A percentile compares a stretch with the other conserved stretches of the same genome.
Conservation (phyloP, 192 early-diverging fungal genomes). For the Podila clonocystis region DNA sequence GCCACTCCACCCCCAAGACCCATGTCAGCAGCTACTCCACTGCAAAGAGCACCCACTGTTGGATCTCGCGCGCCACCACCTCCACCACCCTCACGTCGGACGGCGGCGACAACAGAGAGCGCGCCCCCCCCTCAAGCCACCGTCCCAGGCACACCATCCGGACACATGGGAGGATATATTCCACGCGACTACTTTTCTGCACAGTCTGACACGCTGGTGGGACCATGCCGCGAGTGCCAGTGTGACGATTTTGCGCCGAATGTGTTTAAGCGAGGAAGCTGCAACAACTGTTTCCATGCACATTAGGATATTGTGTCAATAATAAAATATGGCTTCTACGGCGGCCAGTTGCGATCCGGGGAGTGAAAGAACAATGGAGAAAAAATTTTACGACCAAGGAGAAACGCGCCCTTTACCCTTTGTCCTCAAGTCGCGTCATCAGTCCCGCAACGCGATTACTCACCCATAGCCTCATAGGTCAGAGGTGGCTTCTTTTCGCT, state of each 20-base stretch:
- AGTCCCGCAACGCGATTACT: not conserved
- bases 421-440: not conserved
- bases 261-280: slow-evolving; percentile 74
- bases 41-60: not conserved
- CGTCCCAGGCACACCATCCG: too few relatives aligned
- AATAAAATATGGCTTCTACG: too few relatives aligned
- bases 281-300: slow-evolving; percentile 84
- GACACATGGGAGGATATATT: slow-evolving; percentile 3
- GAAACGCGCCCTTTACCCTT: too few relatives aligned
- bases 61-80: slow-evolving; percentile 22
- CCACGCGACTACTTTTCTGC: too few relatives aligned
- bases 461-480: not conserved
- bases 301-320: slow-evolving; percentile 50
- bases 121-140: not conserved
- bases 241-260: slow-evolving; percentile 78
- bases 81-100: slow-evolving; percentile 14
- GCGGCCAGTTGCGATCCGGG: too few relatives aligned
- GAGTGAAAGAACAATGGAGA: not conserved
- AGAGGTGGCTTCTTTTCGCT: not conserved
- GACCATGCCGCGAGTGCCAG: slow-evolving; percentile 64
- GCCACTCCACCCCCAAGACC: slow-evolving; percentile 24
- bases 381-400: not conserved
- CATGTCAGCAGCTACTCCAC: not conserved
- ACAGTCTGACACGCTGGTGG: not conserved
- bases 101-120: not conserved